Conservation (phyloP, 805 yeast genomes). For the Teunomyces cretensis region DNA sequence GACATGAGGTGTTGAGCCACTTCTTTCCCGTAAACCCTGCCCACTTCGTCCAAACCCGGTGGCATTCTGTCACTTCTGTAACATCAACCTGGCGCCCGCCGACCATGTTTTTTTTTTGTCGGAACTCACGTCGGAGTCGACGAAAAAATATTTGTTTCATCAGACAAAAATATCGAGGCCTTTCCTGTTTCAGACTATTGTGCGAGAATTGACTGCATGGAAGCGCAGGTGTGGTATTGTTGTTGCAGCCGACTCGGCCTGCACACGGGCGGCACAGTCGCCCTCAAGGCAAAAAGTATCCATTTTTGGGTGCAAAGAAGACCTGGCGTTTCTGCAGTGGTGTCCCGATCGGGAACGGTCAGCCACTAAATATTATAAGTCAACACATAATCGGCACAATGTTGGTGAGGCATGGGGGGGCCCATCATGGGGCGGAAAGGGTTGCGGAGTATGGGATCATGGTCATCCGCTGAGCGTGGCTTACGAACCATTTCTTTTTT, state of each 20-base stretch:
- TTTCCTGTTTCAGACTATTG: background rate
- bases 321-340: slow-evolving; percentile 1
- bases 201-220: background rate
- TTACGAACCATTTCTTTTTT: no score
- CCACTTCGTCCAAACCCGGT: no score
- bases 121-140: background rate
- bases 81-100: background rate
- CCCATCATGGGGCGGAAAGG: no score
- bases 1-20: no score
- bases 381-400: background rate
- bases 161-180: background rate
- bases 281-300: background rate
- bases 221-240: background rate
- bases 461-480: no score
- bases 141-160: background rate
- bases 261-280: background rate
- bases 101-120: background rate
- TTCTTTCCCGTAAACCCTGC: no score
- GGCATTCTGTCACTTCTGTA: background rate
- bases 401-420: no score
- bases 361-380: background rate
- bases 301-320: slow-evolving; percentile 3
- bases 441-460: no score
- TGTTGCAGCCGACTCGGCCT: background rate
- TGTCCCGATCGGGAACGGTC: background rate